Percentiles rank a stretch among this genome's conserved stretches.
These are phyloP conservation scores for Helminthosporium solani DNA, from an alignment of 2,329 filamentous ascomycete genomes.

Conservation along the genomic window DNA sequence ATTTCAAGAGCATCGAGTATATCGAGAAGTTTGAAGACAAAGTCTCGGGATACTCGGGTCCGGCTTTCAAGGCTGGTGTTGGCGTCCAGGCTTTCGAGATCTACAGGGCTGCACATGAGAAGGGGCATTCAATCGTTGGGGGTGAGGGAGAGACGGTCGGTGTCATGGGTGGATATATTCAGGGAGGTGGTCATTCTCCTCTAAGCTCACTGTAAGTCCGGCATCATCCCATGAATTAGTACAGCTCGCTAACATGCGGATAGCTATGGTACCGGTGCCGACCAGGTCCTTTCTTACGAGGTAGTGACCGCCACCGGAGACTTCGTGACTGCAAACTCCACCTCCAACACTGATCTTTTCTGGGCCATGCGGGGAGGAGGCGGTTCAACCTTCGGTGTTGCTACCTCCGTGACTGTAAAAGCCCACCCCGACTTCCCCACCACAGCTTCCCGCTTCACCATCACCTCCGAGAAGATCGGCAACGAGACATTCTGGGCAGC, in stretches of 20 bases:
- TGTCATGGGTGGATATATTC: constrained; percentile 47
- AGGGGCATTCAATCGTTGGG: constrained; percentile 53
- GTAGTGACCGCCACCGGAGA: constrained; percentile 36
- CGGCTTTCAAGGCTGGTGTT: constrained; percentile 57
- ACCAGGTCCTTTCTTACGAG: constrained; percentile 39
- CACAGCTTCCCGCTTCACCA: constrained; percentile 34
- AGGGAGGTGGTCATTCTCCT: constrained; percentile 58
- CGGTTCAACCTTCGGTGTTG: constrained; percentile 38
- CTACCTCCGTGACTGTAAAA: constrained; percentile 36
- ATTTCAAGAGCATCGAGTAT: constrained; percentile 39
- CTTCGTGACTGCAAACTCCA: constrained; percentile 32
- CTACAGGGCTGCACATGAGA: constrained; percentile 51
- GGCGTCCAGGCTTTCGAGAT: constrained; percentile 57
- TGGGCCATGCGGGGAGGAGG: constrained; percentile 41
- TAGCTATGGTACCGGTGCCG: constrained; percentile 42
- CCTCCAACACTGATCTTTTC: constrained; percentile 35
- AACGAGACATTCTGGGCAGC: constrained; percentile 41
- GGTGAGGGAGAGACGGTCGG: constrained; percentile 56
- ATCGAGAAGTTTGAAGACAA: constrained; percentile 35
- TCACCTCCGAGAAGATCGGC: constrained; percentile 32
- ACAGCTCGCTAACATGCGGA: constrained; percentile 15
- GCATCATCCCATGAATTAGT: constrained; percentile 10
- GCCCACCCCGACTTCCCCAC: constrained; percentile 37
- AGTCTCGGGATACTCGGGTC: constrained; percentile 44
- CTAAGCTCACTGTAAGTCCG: constrained; percentile 44